Evolutionary conservation across 1,284 basidiomycete genomes (phyloP), one percentile per base, ranked within the genome.

Genomic region (Heterobasidion parviporum): DNA sequence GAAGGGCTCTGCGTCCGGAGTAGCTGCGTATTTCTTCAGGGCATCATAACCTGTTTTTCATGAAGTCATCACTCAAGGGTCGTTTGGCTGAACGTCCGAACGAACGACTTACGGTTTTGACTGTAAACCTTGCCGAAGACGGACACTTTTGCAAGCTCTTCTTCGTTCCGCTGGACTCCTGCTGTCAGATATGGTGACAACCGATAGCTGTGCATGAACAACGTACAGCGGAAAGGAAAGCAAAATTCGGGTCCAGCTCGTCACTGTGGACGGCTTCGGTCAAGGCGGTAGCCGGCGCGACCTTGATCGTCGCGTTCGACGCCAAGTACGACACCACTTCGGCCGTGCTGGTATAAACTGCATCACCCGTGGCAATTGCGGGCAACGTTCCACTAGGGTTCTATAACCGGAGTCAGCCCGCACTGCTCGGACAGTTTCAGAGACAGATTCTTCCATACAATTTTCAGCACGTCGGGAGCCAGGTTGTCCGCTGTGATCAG

Each of bases 401-500:
- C 78, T 80, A 56, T 34, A 54, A 59, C 18, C 49, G n/a, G 38
- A 26, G 9, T 52, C 9, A 14, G 4, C 2, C 33, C 36, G 50
- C 47, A 34, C 35, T 41, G 33, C 47, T 38, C 36, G 35, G 38
- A 35, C 8, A 44, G 18, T 44, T 14, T 38, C 12, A 26, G 26
- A 26, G 26, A 26, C 26, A 26, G 26, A 26, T 26, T 4, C 26
- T 26, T 16, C 67, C 71, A 53, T 55, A 79, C 76, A 59, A 83
- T 67, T 61, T 77, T 74, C 56, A 85, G 62, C 67, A 79, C 85
- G 8, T 73, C 69, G 9, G 84, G 83, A 41, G 71, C 69, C 61
- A 87, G 87, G 70, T 88, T 88, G 60, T 77, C 79, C 41, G 82
- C 83, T 57, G 82, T 69, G 53, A 67, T 58, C 41, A 82, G 74